Percentiles rank a stretch among this genome's conserved stretches.
These are phyloP conservation scores for Pestalotiopsis sp. DNA, from an alignment of 2,329 filamentous ascomycete species.

Conservation along the genomic window DNA sequence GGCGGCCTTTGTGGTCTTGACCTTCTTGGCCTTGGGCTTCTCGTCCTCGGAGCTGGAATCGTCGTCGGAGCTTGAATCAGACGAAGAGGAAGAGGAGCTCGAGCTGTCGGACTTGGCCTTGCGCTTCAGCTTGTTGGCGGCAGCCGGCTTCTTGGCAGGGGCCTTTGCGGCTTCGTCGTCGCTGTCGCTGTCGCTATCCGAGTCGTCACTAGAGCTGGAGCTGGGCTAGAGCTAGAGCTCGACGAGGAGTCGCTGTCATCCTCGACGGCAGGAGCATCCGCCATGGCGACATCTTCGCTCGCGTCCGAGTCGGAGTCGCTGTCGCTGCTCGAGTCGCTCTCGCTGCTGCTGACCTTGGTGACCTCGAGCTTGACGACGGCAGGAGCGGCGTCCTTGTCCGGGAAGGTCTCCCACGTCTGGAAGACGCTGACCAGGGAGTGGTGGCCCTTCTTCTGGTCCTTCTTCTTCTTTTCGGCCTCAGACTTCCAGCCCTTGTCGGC, in stretches of 20 bases:
- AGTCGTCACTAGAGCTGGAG: constrained; percentile 36
- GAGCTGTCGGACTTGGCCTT: constrained; percentile 48
- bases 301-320: constrained; percentile 31
- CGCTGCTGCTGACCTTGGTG: constrained; percentile 29
- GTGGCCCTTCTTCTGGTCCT: constrained; percentile 30
- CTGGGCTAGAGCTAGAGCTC: constrained; percentile 30
- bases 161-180: constrained; percentile 25
- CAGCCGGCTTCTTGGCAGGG: constrained; percentile 22
- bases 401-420: constrained; percentile 49
- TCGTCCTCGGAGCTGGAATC: constrained; percentile 38
- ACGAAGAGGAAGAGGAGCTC: constrained; percentile 35
- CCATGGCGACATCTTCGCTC: constrained; percentile 48
- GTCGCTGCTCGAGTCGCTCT: constrained; percentile 4
- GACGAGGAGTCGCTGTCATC: constrained; percentile 22
- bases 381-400: constrained; percentile 31
- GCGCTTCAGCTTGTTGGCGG: constrained; percentile 52
- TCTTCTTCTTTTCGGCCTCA: constrained; percentile 23
- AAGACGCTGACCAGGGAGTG: constrained; percentile 52
- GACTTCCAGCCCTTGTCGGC: constrained; percentile 52
- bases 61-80: constrained; percentile 37
- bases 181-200: constrained; percentile 32
- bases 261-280: constrained; percentile 39
- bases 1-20: constrained; percentile 48
- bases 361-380: constrained; percentile 25
- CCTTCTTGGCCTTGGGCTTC: constrained; percentile 39